Evolutionary conservation across 805 yeast genomes (phyloP), one percentile per base, ranked within the genome.

Genomic region (Yarrowia alimentaria): DNA sequence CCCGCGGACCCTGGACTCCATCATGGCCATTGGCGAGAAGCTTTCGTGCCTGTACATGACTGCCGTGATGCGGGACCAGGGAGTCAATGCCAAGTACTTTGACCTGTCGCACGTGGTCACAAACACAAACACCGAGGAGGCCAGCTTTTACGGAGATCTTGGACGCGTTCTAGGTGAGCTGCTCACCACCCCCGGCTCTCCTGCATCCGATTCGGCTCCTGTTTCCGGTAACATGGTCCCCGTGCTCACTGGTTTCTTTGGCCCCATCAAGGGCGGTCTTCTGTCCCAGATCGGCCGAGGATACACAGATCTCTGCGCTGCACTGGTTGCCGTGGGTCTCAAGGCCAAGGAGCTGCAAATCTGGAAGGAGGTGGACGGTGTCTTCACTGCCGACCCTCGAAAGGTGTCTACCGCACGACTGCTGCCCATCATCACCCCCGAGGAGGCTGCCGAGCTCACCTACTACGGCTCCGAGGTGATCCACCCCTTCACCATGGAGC

Each of bases 321-420:
- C 98, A 1, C 75, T 93, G 62, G 78, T 89, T 30, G 96, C 99
- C 0, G 98, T 93, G 21, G 99, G 97, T 1, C 68, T 84, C 43
- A 79, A 76, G 56, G 97, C 98, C 5, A 94, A 88, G 35, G 99
- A 93, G 68, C 74, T 93, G 56, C 99, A 93, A 70, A 87, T 93
- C 43, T 93, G 99, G 99, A 93, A 93, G 62, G 99, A 93, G 71
- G 99, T 93, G 48, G 99, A 93, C 65, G 99, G 99, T 60, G 93
- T 93, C 30, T 93, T 93, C 72, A 90, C 98, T 0, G 99, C 99
- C 3, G 99, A 93, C 65, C 99, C 99, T 31, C 76, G 99, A 55
- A 93, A 93, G 61, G 98, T 93, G 21, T 83, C 89, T 28, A 80
- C 79, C 52, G 99, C 99, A 3, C 76, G 95, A 59, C 72, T 91